Evolutionary conservation across 495 filamentous ascomycete species (phyloP).

Genomic region (Penicillium simplicissimum): DNA sequence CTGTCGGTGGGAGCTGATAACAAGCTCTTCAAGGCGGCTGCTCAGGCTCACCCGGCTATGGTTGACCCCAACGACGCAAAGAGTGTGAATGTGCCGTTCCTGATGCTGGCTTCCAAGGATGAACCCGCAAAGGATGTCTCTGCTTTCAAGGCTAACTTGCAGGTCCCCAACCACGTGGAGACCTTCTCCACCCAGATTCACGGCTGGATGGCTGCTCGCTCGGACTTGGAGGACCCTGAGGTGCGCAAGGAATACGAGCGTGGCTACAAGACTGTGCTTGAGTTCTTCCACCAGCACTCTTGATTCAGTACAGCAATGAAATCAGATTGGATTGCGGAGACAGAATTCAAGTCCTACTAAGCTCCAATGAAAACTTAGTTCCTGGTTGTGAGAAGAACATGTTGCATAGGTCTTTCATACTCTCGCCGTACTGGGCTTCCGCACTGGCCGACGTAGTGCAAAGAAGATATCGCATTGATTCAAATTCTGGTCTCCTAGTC

Average conservation of each 20-base stretch:
- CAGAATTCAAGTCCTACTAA: background rate
- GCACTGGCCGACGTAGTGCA: background rate
- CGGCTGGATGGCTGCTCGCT: conserved; percentile 87
- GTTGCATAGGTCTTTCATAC: background rate
- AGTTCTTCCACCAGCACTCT: conserved; percentile 75
- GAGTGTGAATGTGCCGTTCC: conserved; percentile 62
- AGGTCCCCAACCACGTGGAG: conserved; percentile 71
- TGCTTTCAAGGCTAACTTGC: conserved; percentile 67
- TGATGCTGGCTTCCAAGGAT: conserved; percentile 67
- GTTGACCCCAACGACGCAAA: conserved; percentile 73
- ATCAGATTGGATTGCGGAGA: background rate
- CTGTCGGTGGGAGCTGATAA: conserved; percentile 57
- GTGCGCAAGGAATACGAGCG: conserved; percentile 76
- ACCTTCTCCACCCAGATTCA: conserved; percentile 81
- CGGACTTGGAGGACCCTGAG: conserved; percentile 63
- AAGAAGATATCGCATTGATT: background rate
- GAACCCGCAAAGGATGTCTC: conserved; percentile 67
- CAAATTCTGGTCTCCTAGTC: background rate
- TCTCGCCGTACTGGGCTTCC: background rate
- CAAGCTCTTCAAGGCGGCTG: conserved; percentile 66
- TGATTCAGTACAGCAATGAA: conserved; percentile 33
- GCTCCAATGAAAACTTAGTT: background rate
- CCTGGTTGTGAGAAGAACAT: too few species aligned
- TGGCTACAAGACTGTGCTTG: conserved; percentile 72
- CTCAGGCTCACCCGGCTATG: conserved; percentile 84